Base-by-base conservation (phyloP, 2,329 filamentous ascomycete genomes). In the Triangularia setosa region DNA sequence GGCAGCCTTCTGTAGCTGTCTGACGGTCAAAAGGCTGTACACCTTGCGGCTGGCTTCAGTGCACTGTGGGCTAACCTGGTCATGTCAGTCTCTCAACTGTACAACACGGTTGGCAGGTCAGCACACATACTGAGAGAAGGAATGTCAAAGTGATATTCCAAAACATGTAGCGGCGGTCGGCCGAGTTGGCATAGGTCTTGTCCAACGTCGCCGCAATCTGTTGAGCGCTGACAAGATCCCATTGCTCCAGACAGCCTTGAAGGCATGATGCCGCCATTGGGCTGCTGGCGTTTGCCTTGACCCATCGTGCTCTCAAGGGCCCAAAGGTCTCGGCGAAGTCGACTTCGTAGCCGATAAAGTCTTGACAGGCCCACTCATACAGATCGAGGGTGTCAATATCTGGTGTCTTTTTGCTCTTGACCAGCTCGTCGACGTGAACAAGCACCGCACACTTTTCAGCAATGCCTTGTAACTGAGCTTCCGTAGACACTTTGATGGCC, bases 181-280 rank as follows among this genome's bases (percentile, higher is more conserved):
- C 73, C 0, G 80, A 76, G 24, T 78, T 76, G 1, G 81, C 75
- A 58, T 83, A 81, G 0, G 80, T 80, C 70, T 81, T 81, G 65
- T 86, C 84, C 25, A 86, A 69, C 0, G 80, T 79, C 1, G 81
- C 81, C 0, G 84, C 81, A 70, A 87, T 86, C 83, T 86, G 82
- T 72, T 87, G 84, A 1, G 84, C 83, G 69, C 83, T 84, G 63
- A 79, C 76, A 62, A 86, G 77, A 68, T 87, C 85, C 78, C 82
- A 84, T 60, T 83, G 77, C 65, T 81, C 74, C 61, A 87, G 69
- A 67, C 84, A 87, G 8, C 81, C 79, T 68, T 83, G 79, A 54
- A 87, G 75, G 64, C 81, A 85, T 53, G 76, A 76, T 8, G 77
- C 74, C 4, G 74, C 79, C 18, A 72, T 71, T 28, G 70, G 72